Evolutionary conservation across 2,329 filamentous ascomycete genomes (phyloP).

Genomic region (Hypoxylon sp.): DNA sequence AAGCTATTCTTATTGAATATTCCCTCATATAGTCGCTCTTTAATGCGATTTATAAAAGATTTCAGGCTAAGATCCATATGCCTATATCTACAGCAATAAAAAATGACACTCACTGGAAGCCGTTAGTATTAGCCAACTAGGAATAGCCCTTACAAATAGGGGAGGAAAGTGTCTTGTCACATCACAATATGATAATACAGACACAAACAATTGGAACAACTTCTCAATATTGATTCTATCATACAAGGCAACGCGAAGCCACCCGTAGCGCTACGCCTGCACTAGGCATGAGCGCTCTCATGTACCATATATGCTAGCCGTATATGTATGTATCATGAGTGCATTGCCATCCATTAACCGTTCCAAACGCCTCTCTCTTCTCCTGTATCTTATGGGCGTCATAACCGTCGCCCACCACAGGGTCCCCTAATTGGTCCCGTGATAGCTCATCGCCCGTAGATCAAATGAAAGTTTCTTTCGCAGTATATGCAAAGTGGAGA

Average conservation of each 20-base stretch:
- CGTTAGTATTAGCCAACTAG: background rate
- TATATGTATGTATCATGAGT: conserved; percentile 9
- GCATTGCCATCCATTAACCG: conserved; percentile 25
- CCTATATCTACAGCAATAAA: too few relatives aligned
- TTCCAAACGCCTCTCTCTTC: conserved; percentile 20
- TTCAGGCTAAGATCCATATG: background rate
- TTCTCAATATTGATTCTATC: conserved; percentile 38
- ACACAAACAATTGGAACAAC: conserved; percentile 17
- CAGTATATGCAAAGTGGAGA: conserved; percentile 65
- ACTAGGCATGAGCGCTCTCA: conserved; percentile 14
- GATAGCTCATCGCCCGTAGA: conserved; percentile 14
- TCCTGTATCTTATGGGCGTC: conserved; percentile 21
- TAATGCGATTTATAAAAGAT: too few relatives aligned
- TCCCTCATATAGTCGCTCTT: too few relatives aligned
- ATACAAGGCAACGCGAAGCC: conserved; percentile 25
- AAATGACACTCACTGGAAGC: background rate
- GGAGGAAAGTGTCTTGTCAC: background rate
- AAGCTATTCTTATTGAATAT: too few relatives aligned
- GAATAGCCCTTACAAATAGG: background rate
- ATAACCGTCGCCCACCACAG: conserved; percentile 10
- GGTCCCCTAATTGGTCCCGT: conserved; percentile 13
- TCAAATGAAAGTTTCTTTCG: conserved; percentile 37
- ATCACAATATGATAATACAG: background rate
- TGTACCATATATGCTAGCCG: conserved; percentile 4
- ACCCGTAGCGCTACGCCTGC: conserved; percentile 8